These are phyloP conservation scores for Aspergillus jensenii DNA, from an alignment of 2,329 filamentous ascomycete genomes.

Conservation along the genomic window DNA sequence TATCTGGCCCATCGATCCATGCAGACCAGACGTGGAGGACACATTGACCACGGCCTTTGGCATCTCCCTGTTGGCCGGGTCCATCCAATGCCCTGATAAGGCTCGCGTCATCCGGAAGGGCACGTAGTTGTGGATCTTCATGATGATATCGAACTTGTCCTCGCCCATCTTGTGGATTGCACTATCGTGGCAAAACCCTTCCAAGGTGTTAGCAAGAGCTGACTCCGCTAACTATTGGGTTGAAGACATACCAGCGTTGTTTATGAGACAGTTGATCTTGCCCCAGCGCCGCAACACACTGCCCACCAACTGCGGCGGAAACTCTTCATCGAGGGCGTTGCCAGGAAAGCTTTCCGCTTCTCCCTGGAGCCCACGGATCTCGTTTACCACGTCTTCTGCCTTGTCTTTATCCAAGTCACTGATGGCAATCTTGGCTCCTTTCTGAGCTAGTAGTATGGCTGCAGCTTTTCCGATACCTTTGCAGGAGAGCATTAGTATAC, in stretches of 20 bases:
- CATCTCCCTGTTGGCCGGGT: slow-evolving; percentile 25
- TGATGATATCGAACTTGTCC: neutral
- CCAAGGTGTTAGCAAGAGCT: neutral
- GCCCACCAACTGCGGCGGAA: neutral
- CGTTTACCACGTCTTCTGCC: neutral
- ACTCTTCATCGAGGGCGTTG: neutral
- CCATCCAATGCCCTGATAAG: slow-evolving; percentile 52
- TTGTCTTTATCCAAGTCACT: neutral
- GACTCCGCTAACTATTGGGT: neutral
- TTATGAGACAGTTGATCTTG: neutral
- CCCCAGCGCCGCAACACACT: neutral
- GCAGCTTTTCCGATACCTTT: neutral
- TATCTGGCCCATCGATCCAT: slow-evolving; percentile 46
- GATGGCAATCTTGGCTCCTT: neutral
- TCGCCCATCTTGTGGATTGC: neutral
- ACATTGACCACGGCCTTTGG: slow-evolving; percentile 50
- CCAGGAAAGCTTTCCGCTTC: neutral
- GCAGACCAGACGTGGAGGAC: slow-evolving; percentile 51
- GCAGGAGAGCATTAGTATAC: neutral
- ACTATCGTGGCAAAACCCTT: neutral
- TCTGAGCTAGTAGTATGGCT: neutral
- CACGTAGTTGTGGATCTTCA: slow-evolving; percentile 47
- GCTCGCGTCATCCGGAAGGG: slow-evolving; percentile 54
- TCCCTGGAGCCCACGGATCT: neutral
- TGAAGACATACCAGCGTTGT: neutral